Evolutionary conservation across 75 land plant genomes (phyloP), one percentile per base, ranked within the genome.

Genomic region (Adiantum capillusveneris): DNA sequence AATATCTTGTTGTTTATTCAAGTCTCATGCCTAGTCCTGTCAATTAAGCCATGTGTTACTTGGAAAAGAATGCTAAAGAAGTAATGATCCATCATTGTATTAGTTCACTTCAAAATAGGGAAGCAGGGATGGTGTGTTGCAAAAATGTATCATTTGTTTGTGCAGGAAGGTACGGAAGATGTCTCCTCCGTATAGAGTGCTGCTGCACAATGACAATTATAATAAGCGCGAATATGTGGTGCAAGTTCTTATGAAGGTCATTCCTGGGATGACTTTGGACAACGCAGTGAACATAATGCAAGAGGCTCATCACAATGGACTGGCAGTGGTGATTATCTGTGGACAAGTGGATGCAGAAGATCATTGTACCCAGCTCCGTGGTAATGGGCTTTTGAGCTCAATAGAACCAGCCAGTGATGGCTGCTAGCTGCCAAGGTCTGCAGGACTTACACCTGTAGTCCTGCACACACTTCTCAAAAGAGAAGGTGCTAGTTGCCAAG

Each of bases 251-350:
- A 90, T 90, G 96, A 87, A 87, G 69, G 92, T 84, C 37, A 89
- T 89, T 11, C 95, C 95, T 0, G 95, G 87, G 26, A 89, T 89
- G 95, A 81, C 91, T 0, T 73, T 89, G 2, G 95, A 89, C 64
- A 80, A 56, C 43, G 95, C 95, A 22, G 91, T 89, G 25, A 89
- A 89, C 50, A 81, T 89, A n/a, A 89, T 89, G 95, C 84, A 83
- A 68, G 91, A 89, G 63, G 95, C 95, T 1, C 95, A 89, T 66
- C 9, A 72, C 45, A 86, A 89, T 65, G 87, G 91, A 53, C 69
- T 89, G 58, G 70, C 95, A 14, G 87, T 89, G 37, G 95, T 89
- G 11, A 89, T 89, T 11, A 68, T 86, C 25, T 89, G 95, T 59
- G 69, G 78, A 34, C 95, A 86, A 61, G 76, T 77, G 17, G 91